Conservation (phyloP, 2,329 filamentous ascomycete genomes). For the Didymella pomorum region DNA sequence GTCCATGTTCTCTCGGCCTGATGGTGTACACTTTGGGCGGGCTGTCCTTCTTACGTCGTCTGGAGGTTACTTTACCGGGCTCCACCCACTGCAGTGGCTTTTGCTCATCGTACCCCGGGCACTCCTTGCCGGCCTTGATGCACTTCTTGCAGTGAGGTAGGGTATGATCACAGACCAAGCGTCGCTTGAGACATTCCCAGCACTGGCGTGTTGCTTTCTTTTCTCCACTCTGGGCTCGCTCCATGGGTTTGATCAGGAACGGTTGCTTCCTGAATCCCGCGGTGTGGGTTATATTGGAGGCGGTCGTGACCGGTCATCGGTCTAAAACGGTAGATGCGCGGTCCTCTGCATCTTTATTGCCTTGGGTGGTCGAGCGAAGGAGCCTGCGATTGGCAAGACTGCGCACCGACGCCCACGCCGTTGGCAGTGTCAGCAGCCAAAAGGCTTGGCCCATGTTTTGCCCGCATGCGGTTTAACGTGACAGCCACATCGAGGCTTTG, state of each 20-base stretch:
- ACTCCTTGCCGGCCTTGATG: slow-evolving; percentile 37
- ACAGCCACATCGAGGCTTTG: neutral
- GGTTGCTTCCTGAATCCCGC: neutral
- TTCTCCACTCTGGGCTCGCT: slow-evolving; percentile 26
- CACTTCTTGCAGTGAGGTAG: slow-evolving; percentile 45
- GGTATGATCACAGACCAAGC: slow-evolving; percentile 46
- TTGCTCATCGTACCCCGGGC: slow-evolving; percentile 43
- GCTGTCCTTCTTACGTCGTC: slow-evolving; percentile 30
- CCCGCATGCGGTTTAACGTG: slow-evolving; percentile 15
- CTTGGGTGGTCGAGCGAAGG: slow-evolving; percentile 17
- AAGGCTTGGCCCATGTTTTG: slow-evolving; percentile 29
- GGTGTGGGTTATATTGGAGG: slow-evolving; percentile 13
- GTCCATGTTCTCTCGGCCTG: neutral
- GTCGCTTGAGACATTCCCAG: slow-evolving; percentile 45
- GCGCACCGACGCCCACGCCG: neutral
- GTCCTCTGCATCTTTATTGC: slow-evolving; percentile 39
- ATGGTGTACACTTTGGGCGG: slow-evolving; percentile 22
- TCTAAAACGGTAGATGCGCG: slow-evolving; percentile 8
- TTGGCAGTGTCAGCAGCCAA: slow-evolving; percentile 18
- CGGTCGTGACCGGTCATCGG: slow-evolving; percentile 9
- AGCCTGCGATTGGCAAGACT: slow-evolving; percentile 6
- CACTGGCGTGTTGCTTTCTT: slow-evolving; percentile 41
- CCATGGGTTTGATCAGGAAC: slow-evolving; percentile 2
- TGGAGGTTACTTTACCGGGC: slow-evolving; percentile 41
- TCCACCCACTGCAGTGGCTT: slow-evolving; percentile 47